Evolutionary conservation across 2,329 filamentous ascomycete genomes (phyloP).

Genomic region (Microcyclospora pomicola): DNA sequence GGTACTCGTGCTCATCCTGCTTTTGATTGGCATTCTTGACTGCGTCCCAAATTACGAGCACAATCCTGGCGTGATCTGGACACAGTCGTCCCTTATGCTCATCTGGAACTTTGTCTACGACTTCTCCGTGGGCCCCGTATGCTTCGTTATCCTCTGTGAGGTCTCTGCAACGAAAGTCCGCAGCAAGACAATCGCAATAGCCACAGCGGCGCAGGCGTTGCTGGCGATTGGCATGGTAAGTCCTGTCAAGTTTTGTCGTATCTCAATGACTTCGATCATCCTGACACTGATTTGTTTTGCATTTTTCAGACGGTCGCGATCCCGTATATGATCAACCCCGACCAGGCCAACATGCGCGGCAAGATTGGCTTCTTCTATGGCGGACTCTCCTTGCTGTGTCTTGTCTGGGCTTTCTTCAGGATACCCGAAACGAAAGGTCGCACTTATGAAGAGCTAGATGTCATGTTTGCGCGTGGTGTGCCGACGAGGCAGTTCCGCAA

Average conservation of each 20-base stretch:
- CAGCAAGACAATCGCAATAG: conserved; percentile 25
- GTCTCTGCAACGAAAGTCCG: conserved; percentile 25
- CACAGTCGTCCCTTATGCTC: conserved; percentile 27
- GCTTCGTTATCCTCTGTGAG: conserved; percentile 27
- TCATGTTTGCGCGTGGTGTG: conserved; percentile 27
- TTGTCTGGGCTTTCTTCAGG: conserved; percentile 26
- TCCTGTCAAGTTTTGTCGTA: background rate
- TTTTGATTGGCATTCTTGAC: conserved; percentile 28
- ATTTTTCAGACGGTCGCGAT: conserved; percentile 23
- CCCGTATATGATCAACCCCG: conserved; percentile 30
- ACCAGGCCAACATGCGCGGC: conserved; percentile 25
- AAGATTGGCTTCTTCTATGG: conserved; percentile 32
- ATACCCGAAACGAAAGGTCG: conserved; percentile 27
- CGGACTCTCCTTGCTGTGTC: conserved; percentile 20
- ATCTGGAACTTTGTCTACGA: conserved; percentile 25
- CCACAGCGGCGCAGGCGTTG: conserved; percentile 27
- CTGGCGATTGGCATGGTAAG: background rate
- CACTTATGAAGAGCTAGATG: conserved; percentile 30
- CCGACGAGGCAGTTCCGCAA: conserved; percentile 22
- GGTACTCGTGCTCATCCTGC: conserved; percentile 21
- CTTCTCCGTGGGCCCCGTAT: conserved; percentile 25
- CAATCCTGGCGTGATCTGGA: conserved; percentile 24
- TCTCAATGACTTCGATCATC: background rate
- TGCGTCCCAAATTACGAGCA: conserved; percentile 21
- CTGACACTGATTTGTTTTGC: background rate